phyloP scores from a whole-genome alignment of 164 flowering plant genomes.

The Nymphaea colorata region DNA sequence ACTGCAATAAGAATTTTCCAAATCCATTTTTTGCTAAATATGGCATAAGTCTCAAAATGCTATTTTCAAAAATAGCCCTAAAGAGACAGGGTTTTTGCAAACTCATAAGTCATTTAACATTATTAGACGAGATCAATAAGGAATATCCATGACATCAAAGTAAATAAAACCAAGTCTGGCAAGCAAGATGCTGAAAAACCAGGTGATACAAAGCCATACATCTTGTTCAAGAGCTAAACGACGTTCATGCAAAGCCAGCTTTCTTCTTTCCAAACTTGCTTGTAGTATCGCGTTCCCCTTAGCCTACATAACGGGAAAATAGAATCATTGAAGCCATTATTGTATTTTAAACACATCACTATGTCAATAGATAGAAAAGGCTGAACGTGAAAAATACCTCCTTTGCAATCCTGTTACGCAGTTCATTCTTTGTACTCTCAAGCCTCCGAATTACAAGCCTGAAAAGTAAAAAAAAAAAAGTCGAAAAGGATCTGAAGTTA shows the following conservation, averaged over 20 bases:
- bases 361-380: background rate
- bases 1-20: no score
- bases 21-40: no score
- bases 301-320: constrained; percentile 35
- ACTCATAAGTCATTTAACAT: no score
- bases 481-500: no score
- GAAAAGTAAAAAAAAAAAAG: no score
- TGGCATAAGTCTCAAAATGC: no score
- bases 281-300: constrained; percentile 94
- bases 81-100: no score
- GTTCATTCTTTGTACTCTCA: constrained; percentile 83
- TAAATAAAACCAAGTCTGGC: no score
- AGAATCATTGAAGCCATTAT: background rate
- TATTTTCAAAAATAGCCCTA: no score
- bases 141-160: no score
- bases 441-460: constrained; percentile 98
- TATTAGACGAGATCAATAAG: no score
- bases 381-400: constrained; percentile 43
- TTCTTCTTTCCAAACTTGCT: constrained; percentile 97
- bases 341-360: background rate
- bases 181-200: no score
- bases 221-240: constrained; percentile 99
- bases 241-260: constrained; percentile 96
- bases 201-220: constrained; percentile 25
- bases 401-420: constrained; percentile 89